Conservation (phyloP, 2,329 filamentous ascomycete species). For the Neophaeococcomyces mojaviensis region DNA sequence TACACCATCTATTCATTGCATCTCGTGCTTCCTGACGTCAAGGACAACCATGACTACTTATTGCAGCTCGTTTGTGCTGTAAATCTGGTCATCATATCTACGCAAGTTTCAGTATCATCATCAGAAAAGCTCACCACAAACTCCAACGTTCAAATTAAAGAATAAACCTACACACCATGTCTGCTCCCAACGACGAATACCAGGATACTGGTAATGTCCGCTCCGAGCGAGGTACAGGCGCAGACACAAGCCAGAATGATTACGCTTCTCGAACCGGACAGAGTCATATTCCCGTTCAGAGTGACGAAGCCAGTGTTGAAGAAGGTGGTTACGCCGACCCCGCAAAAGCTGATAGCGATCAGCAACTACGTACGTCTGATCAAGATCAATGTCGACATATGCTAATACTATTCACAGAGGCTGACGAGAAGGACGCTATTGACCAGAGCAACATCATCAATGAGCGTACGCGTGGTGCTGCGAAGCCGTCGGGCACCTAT, state of each 20-base stretch:
- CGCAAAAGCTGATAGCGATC: slow-evolving; percentile 40
- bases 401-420: slow-evolving; percentile 26
- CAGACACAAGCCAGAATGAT: slow-evolving; percentile 31
- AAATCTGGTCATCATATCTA: no score
- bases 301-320: slow-evolving; percentile 39
- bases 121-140: neutral
- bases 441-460: slow-evolving; percentile 42
- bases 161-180: slow-evolving; percentile 7
- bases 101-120: neutral
- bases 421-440: slow-evolving; percentile 44
- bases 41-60: no score
- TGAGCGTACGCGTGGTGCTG: slow-evolving; percentile 40
- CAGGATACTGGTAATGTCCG: slow-evolving; percentile 22
- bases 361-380: slow-evolving; percentile 35
- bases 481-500: slow-evolving; percentile 39
- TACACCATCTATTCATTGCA: no score
- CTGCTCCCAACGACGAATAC: neutral
- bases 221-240: slow-evolving; percentile 7
- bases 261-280: slow-evolving; percentile 43
- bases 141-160: neutral
- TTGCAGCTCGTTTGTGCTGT: no score
- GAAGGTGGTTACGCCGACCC: slow-evolving; percentile 34
- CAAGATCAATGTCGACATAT: neutral
- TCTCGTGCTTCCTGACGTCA: no score
- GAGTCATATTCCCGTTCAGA: slow-evolving; percentile 39